phyloP scores from a whole-genome alignment of 208 protist genomes.

The Naegleria fowleri region DNA sequence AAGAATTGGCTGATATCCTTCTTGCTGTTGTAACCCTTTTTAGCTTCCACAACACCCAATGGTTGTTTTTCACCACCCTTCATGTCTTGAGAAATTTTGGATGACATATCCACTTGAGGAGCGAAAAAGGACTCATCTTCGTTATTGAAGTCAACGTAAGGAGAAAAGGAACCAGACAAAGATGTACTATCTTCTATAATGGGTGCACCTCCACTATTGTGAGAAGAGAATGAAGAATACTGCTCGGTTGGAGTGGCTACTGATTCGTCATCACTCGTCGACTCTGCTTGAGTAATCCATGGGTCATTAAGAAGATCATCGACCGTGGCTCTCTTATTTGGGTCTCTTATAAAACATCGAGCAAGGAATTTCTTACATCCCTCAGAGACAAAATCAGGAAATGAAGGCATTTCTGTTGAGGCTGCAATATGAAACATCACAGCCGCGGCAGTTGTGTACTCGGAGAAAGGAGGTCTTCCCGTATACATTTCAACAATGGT shows the following conservation, averaged over 20 bases:
- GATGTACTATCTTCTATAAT: background rate
- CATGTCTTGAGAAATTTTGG: background rate
- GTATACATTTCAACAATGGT: constrained; percentile 50
- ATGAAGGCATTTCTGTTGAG: background rate
- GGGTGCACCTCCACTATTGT: background rate
- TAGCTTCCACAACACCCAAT: background rate
- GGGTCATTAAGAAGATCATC: background rate
- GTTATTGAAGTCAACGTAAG: background rate
- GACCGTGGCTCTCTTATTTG: background rate
- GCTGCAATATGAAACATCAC: constrained; percentile 32
- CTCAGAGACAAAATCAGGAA: constrained; percentile 18
- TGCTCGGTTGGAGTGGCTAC: background rate
- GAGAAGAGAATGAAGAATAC: background rate
- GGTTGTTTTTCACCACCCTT: background rate
- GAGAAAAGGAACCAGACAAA: background rate
- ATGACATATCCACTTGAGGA: background rate
- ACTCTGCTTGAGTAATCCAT: background rate
- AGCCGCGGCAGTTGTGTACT: constrained; percentile 10
- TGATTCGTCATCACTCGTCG: background rate
- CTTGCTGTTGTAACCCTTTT: background rate
- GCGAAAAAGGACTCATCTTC: background rate
- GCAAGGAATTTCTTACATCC: background rate
- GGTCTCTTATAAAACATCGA: constrained; percentile 28
- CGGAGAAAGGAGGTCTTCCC: constrained; percentile 37
- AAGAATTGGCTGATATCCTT: background rate